Evolutionary conservation across 2,329 filamentous ascomycete genomes (phyloP), one percentile per base, ranked within the genome.

Genomic region (Rugonectria rugulosa): DNA sequence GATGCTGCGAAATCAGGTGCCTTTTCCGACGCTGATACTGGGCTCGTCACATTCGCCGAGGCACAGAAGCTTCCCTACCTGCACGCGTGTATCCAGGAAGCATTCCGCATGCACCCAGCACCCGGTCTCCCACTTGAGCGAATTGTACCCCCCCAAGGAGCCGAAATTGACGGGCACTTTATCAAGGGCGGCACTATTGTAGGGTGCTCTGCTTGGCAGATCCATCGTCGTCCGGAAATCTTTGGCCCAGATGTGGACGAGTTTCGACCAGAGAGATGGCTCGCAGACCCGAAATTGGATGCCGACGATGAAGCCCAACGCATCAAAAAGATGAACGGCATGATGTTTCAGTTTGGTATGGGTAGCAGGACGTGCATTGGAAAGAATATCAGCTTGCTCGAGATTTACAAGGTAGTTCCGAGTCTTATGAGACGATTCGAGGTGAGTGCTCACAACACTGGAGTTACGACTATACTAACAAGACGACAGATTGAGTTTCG

Each of bases 21-120:
- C 6, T 85, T 85, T 60, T 72, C 72, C 20, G 81, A 83, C 67
- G 69, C 70, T 42, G 74, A 79, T n/a, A 80, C 83, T 14, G 83
- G 84, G 6, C 79, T 87, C 5, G 87, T 92, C 6, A 88, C 85
- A 2, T 91, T 88, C 84, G 69, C 83, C 29, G 87, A 92, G 72
- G 81, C 80, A 43, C 88, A 91, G 70, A 83, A 82, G 50, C 79
- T 95, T 2, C 84, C 85, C 0, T 95, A 93, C 70, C 83, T 95
- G 6, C 88, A 92, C 66, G 90, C 90, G 4, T 87, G 86, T 51
- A 81, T 94, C 65, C 90, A 93, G 67, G 91, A 95, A 71, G 84
- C 88, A 5, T 90, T 93, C 76, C 84, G 90, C 11, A 70, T 92
- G 63, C 89, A 93, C 69, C 90, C 91, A 0, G 88, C 90, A 0